Evolutionary conservation across 352 stramenopile genomes (phyloP), one percentile per base, ranked within the genome.

Genomic region (Globisporangium viniferum): DNA sequence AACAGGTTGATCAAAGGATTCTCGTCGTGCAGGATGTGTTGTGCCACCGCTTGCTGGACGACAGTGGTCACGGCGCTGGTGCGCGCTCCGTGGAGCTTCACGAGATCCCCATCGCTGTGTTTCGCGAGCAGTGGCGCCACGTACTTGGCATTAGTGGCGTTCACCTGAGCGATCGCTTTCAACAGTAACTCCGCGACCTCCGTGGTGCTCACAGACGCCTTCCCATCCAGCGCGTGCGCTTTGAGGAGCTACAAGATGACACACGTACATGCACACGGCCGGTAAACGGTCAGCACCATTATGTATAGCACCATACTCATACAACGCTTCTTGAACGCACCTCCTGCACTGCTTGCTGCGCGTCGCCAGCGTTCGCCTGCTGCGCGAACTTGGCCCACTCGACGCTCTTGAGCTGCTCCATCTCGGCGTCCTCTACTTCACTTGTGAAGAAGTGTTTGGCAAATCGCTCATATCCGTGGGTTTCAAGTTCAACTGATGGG

Each of bases 1-100:
- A 91, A 90, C 36, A 92, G 67, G 55, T 94, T 91, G 14, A 76
- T 68, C 14, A 91, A 64, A 24, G 82, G 81, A 51, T 73, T 86
- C 48, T 85, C 75, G 70, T 91, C 77, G 65, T 78, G 73, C 44
- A 93, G 53, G 9, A 90, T 39, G 61, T 77, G 68, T 60, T 92
- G 78, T 20, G 64, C 60, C 22, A 92, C 60, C 1, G 79, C 80
- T 1, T 85, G 73, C 35, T 77, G 59, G 33, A 92, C 82, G n/a
- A 91, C 78, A 9, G 57, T 60, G 22, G 79, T 70, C 2, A 91
- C 74, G 3, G 73, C 64, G 0, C 14, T 22, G 15, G 73, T 73
- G 58, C 82, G 80, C 33, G 71, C 62, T 2, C 73, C 64, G 53
- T 92, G 82, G 68, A 6, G 62, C 24, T 57, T 49, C 64, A 64